These are phyloP conservation scores for Calocybe gambosa DNA, from an alignment of 1,284 basidiomycete species.

Conservation along the genomic window DNA sequence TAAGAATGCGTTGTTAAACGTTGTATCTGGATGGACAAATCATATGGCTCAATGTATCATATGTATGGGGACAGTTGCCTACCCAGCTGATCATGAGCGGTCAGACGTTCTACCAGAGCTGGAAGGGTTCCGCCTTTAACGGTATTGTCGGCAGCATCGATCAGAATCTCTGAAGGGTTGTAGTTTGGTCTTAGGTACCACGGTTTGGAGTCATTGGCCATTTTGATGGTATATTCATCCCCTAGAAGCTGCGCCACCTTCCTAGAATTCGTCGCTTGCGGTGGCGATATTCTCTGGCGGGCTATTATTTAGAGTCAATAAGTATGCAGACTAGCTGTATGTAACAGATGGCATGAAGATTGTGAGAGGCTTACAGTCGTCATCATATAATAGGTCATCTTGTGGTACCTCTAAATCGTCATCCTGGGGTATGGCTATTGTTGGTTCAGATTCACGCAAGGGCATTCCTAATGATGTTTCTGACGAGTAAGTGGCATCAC, in stretches of 20 bases:
- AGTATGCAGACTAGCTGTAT: neutral
- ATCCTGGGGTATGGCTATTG: conserved; percentile 11
- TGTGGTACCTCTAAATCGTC: conserved; percentile 14
- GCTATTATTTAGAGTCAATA: neutral
- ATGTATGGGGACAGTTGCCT: conserved; percentile 19
- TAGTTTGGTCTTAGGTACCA: conserved; percentile 87
- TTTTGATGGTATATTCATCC: conserved; percentile 51
- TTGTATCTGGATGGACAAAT: conserved; percentile 47
- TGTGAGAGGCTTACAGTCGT: conserved; percentile 29
- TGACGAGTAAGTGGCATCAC: conserved; percentile 8
- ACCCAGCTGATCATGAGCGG: conserved; percentile 84
- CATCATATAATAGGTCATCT: conserved; percentile 26
- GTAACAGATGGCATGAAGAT: neutral
- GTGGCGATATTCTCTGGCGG: conserved; percentile 16
- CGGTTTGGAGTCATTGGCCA: conserved; percentile 56
- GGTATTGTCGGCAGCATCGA: conserved; percentile 72
- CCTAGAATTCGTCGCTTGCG: conserved; percentile 36
- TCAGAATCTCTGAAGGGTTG: conserved; percentile 72
- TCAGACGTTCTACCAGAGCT: conserved; percentile 85
- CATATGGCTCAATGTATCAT: neutral
- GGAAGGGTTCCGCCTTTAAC: conserved; percentile 85
- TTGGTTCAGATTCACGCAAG: conserved; percentile 6
- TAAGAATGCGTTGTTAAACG: conserved; percentile 89
- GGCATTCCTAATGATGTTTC: neutral
- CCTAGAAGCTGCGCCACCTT: conserved; percentile 78